Percentiles rank a stretch among this genome's conserved stretches.
Evolutionary conservation across 768 basidiomycete genomes (phyloP).

Genomic region (Boletus edulis): DNA sequence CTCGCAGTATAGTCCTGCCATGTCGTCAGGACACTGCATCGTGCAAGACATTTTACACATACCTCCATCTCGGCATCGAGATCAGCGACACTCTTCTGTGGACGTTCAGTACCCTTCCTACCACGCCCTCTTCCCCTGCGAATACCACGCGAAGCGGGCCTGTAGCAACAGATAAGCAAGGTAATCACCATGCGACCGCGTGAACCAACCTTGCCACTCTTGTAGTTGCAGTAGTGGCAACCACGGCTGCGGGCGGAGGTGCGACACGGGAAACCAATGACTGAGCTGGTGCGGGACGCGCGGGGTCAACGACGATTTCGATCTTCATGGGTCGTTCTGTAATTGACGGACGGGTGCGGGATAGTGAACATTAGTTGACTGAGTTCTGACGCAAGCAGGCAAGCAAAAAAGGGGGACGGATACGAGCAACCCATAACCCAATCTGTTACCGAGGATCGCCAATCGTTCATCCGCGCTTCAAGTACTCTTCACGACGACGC

Average conservation of each 20-base stretch:
- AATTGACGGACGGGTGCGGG: conserved; percentile 33
- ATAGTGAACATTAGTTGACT: conserved; percentile 36
- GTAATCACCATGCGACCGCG: background rate
- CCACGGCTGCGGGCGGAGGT: conserved; percentile 48
- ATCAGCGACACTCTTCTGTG: conserved; percentile 81
- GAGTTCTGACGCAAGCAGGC: conserved; percentile 35
- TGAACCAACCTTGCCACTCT: conserved; percentile 36
- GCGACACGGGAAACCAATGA: conserved; percentile 85
- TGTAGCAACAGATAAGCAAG: conserved; percentile 13
- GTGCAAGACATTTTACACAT: conserved; percentile 15
- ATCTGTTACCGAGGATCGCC: conserved; percentile 23
- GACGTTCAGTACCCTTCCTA: conserved; percentile 53
- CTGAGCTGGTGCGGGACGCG: conserved; percentile 54
- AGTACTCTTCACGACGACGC: conserved; percentile 21
- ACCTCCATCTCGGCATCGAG: conserved; percentile 99
- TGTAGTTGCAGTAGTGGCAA: conserved; percentile 15
- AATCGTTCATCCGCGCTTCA: conserved; percentile 25
- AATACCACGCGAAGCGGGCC: conserved; percentile 39
- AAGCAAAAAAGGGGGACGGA: conserved; percentile 44
- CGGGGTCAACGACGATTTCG: conserved; percentile 92
- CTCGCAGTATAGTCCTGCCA: conserved; percentile 66
- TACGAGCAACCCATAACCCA: conserved; percentile 34
- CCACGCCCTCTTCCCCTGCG: conserved; percentile 45
- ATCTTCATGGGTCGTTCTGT: conserved; percentile 98
- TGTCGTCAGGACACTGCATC: background rate